Conservation (phyloP, 108 stramenopile genomes). For the Cyclostephanos invisitatus region DNA sequence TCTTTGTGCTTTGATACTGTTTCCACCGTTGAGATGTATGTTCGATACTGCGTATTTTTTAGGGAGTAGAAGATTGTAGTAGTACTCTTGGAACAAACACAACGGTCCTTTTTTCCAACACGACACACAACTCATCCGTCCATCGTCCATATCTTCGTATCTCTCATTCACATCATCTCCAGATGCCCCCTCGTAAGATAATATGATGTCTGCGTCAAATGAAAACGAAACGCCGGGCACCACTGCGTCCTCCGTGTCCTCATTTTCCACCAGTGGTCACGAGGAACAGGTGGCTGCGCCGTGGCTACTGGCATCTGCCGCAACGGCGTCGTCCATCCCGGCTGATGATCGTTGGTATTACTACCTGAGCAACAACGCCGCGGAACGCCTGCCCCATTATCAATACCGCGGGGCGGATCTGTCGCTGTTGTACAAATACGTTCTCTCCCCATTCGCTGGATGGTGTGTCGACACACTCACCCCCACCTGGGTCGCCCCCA, state of each 20-base stretch:
- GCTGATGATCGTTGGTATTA: conserved; percentile 26
- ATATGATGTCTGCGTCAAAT: background rate
- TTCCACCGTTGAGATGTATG: no score
- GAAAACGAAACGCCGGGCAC: conserved; percentile 4
- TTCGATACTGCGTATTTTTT: no score
- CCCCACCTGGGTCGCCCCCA: conserved; percentile 87
- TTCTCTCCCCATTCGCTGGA: conserved; percentile 83
- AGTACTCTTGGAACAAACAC: no score
- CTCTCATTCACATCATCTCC: no score
- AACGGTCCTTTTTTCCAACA: no score
- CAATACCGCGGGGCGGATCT: conserved; percentile 80
- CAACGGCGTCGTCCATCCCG: background rate
- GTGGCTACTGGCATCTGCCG: background rate
- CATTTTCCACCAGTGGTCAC: conserved; percentile 3
- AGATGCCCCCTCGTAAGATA: background rate
- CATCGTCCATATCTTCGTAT: no score
- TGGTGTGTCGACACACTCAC: conserved; percentile 72
- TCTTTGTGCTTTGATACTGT: no score
- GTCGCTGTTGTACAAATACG: conserved; percentile 75
- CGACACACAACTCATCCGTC: no score
- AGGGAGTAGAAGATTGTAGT: no score
- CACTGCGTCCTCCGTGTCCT: conserved; percentile 6
- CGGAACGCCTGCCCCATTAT: conserved; percentile 50
- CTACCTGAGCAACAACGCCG: conserved; percentile 56
- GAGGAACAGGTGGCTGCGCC: background rate